Evolutionary conservation across 2,329 filamentous ascomycete genomes (phyloP), one percentile per base, ranked within the genome.

Genomic region (Sordariomycetes sp.): DNA sequence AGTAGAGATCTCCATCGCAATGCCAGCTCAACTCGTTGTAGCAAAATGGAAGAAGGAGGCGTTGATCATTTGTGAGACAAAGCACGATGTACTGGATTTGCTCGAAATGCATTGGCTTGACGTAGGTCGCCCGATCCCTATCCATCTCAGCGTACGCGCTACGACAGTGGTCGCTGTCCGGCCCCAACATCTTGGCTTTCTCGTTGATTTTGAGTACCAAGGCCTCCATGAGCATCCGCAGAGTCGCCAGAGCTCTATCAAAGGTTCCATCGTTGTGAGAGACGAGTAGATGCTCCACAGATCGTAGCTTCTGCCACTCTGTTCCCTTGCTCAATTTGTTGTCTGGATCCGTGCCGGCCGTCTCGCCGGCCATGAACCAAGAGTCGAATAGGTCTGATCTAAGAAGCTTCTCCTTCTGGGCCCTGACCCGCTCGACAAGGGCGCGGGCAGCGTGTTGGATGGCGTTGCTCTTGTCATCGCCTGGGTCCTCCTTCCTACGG

Each of bases 371-470:
- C 4, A 58, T 43, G 2, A 40, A 17, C 35, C 48, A 47, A 9
- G 42, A 36, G 17, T 55, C 46, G 26, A 61, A 54, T 11, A 59
- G 42, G 6, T 51, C 25, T 6, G 52, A 46, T 10, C 55, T 59
- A 9, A 42, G 46, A 18, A 68, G 50, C 15, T 51, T 42, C 8
- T 51, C 44, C 30, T 54, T 38, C 4, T 46, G 42, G 15, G 16
- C 42, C 9, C 34, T 43, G 12, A 76, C 54, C 7, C 72, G 59
- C 8, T 69, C 66, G 3, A 66, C 50, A 26, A 80, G 60, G 8
- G 59, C 61, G 18, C 65, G 64, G 16, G 70, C 69, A 7, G 75
- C 74, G 46, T 79, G 74, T 42, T 78, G 70, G 3, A 79, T 64
- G 4, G 68, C 55, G 34, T 78, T 75, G 10, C 62, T 56, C 35